Evolutionary conservation across 352 stramenopile species (phyloP), one percentile per base, ranked within the genome.

Genomic region (Hyaloperonospora arabidopsidis): DNA sequence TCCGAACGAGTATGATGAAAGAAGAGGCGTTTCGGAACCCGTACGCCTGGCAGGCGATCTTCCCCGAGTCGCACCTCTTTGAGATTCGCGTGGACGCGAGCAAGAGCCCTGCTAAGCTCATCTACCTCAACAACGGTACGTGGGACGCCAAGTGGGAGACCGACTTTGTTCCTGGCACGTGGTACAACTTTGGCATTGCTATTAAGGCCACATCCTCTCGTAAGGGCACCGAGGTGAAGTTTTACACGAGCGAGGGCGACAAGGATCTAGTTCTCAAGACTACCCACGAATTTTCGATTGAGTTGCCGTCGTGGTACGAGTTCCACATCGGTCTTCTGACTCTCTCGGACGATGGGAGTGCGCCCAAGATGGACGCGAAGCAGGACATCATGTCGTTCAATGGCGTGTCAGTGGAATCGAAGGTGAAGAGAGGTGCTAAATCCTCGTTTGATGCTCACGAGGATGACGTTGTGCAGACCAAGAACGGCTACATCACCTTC

Each of bases 61-160:
- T 57, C 28, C 13, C 28, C 11, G 50, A 57, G 40, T 25, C 50
- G 19, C 39, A 49, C 50, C 43, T 36, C 39, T 57, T 57, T 29
- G 28, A 57, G 25, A 49, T 57, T 19, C 50, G 50, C 13, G 29
- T 57, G 12, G 40, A 57, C 25, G 50, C 50, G 17, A 45, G 39
- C 10, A 21, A 40, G 6, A 35, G 14, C 8, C 40, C 50, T 3
- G 11, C 28, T 18, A 57, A 49, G 39, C 48, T 57, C 40, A 49
- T 45, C 22, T 57, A 57, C 40, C 17, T 57, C 6, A 57, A 57
- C 50, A 49, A 49, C 29, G 39, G 39, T 41, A 57, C 50, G 5
- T 57, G 50, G 50, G 50, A 57, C 15, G 12, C 39, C 39, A 57
- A 57, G 50, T 57, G 50, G 50, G 28, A 49, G 25, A 49, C 40